Percentiles rank a stretch among this genome's conserved stretches.
These are phyloP conservation scores for Skeletonema costatum DNA, from an alignment of 108 stramenopile genomes.

Conservation along the genomic window DNA sequence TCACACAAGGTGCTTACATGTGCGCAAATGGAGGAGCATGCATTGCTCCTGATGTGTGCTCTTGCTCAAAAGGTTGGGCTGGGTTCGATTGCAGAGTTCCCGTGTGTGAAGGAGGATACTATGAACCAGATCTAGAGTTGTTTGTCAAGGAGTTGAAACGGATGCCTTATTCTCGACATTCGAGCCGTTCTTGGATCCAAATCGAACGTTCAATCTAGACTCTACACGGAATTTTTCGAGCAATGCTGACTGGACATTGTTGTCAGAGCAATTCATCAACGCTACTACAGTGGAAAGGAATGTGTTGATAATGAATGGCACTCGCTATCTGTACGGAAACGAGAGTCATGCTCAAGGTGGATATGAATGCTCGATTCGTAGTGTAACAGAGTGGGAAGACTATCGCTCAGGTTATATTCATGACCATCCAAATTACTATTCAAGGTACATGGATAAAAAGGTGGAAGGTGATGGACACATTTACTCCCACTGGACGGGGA, in stretches of 20 bases:
- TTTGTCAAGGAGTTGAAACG: slow-evolving; percentile 59
- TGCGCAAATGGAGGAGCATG: slow-evolving; percentile 89
- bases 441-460: slow-evolving; percentile 69
- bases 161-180: slow-evolving; percentile 52
- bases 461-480: slow-evolving; percentile 59
- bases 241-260: slow-evolving; percentile 56
- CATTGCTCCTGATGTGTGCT: slow-evolving; percentile 73
- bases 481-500: slow-evolving; percentile 69
- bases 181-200: slow-evolving; percentile 58
- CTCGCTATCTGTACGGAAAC: slow-evolving; percentile 32
- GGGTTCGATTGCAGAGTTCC: slow-evolving; percentile 92
- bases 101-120: slow-evolving; percentile 83
- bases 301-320: slow-evolving; percentile 26
- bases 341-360: slow-evolving; percentile 63
- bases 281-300: slow-evolving; percentile 32
- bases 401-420: slow-evolving; percentile 51
- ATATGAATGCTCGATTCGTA: slow-evolving; percentile 80
- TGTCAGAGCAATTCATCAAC: slow-evolving; percentile 56
- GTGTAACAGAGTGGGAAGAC: slow-evolving; percentile 79
- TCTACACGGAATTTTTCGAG: slow-evolving; percentile 58
- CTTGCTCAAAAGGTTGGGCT: slow-evolving; percentile 76
- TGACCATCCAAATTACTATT: slow-evolving; percentile 82
- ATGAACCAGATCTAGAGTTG: slow-evolving; percentile 49
- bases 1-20: slow-evolving; percentile 73
- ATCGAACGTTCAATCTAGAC: slow-evolving; percentile 41